Base-by-base conservation (phyloP, 2,329 filamentous ascomycete genomes). In the Leptographium radiaticola region DNA sequence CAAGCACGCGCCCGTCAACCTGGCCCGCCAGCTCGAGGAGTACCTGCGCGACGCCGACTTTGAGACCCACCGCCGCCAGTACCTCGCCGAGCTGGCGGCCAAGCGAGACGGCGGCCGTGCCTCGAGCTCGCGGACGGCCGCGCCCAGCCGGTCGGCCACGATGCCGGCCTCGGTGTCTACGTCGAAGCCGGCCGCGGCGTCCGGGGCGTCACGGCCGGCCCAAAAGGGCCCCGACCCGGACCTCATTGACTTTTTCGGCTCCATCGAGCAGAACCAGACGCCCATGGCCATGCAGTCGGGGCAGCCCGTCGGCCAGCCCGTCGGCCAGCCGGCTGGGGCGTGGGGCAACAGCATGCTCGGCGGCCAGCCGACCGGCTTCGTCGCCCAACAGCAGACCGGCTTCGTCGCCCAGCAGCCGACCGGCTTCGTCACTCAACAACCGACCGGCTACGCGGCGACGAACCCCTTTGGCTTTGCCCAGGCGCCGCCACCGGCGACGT, bases 11-110 rank as follows among this genome's bases (percentile, higher is more conserved):
- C 94, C 93, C 1, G 90, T 94, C 1, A 95, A 93, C 64, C 71
- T 98, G 52, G 87, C 88, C 16, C 84, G 84, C 31, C 89, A 95
- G 54, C 76, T 98, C 31, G 89, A 97, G 66, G 93, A 98, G 61
- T 97, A 98, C 65, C 73, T 98, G 47, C 84, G 90, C 58, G 93
- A 98, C 63, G 83, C 89, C 4, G 93, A 98, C 67, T 98, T 98
- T 63, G 93, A 98, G 62, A 79, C 90, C 54, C 93, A 97, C 62
- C 80, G 93, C 57, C 77, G 89, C 61, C 93, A 98, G 66, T 98
- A 95, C 64, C 71, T 97, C 51, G 87, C 88, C 1, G 88, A 95
- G 64, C 85, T 91, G 64, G 86, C 91, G 55, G 86, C 84, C 15
- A 69, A 81, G 68, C 79, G 77, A 65, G 74, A 71, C 55, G 71